Percentiles rank a stretch among this genome's conserved stretches.
Evolutionary conservation across 345 rosid species (phyloP).

Genomic region (Zanthoxylum bungeanum): DNA sequence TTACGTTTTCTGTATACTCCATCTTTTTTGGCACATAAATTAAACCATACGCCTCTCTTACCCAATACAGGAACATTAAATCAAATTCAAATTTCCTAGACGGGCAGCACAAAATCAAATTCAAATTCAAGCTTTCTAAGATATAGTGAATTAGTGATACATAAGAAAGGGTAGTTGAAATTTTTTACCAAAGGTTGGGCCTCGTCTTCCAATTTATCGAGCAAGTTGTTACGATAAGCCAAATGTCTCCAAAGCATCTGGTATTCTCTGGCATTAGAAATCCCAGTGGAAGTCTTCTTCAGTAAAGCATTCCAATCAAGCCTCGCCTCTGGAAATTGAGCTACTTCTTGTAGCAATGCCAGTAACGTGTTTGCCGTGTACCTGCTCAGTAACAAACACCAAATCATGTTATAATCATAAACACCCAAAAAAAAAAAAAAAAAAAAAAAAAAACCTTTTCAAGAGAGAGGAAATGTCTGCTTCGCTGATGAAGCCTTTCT

Average conservation of each 20-base stretch:
- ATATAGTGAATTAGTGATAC: no score
- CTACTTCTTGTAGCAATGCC: conserved; percentile 61
- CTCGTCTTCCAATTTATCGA: conserved; percentile 45
- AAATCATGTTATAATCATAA: background rate
- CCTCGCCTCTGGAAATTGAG: conserved; percentile 38
- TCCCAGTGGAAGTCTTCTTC: conserved; percentile 63
- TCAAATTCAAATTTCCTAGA: no score
- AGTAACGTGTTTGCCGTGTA: conserved; percentile 54
- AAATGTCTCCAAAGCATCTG: conserved; percentile 95
- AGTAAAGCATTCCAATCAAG: conserved; percentile 67
- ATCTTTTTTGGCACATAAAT: background rate
- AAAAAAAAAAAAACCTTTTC: conserved; percentile 46
- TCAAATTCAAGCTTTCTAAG: no score
- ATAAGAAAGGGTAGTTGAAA: background rate
- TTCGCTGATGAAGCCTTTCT: conserved; percentile 55
- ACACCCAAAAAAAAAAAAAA: background rate
- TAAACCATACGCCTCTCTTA: background rate
- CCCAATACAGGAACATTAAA: no score
- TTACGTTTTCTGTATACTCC: background rate
- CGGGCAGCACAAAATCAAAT: no score
- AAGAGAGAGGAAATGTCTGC: conserved; percentile 62
- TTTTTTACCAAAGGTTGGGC: conserved; percentile 55
- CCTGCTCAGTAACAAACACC: conserved; percentile 25
- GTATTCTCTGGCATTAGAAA: conserved; percentile 66
- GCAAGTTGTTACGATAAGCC: conserved; percentile 58